These are phyloP conservation scores for Colletotrichum filicis DNA, from an alignment of 2,329 filamentous ascomycete genomes.

Conservation along the genomic window DNA sequence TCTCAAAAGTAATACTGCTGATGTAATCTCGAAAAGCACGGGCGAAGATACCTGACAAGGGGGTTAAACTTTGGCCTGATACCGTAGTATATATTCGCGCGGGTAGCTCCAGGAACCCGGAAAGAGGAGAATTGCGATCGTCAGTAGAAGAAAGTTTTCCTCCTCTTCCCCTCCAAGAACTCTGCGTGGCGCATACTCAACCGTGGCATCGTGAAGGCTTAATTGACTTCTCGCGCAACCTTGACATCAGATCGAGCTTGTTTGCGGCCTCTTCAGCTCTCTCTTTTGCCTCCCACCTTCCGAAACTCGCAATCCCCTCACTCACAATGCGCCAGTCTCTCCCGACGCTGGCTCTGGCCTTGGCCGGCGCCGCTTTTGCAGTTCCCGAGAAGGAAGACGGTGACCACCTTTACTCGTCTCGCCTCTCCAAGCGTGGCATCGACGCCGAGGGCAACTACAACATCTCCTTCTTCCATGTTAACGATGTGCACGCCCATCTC, in stretches of 20 bases:
- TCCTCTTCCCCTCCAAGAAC: neutral
- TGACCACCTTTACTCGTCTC: conserved; percentile 61
- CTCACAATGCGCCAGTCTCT: conserved; percentile 24
- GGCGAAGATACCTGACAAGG: too few species aligned
- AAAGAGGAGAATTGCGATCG: neutral
- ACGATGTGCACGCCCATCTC: conserved; percentile 75
- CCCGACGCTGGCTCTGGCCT: conserved; percentile 34
- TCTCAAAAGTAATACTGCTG: too few species aligned
- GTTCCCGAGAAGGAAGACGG: conserved; percentile 47
- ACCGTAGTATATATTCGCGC: conserved; percentile 17
- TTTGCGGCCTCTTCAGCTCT: neutral
- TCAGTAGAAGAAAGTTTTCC: neutral
- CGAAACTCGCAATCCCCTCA: neutral
- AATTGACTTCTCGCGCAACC: conserved; percentile 5
- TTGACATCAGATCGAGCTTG: neutral
- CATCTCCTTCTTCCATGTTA: conserved; percentile 75
- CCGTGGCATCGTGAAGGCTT: conserved; percentile 22
- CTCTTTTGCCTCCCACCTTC: neutral
- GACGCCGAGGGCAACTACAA: conserved; percentile 63
- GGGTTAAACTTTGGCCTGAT: too few species aligned
- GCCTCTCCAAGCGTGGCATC: conserved; percentile 59
- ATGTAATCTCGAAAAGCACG: too few species aligned
- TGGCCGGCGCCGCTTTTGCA: conserved; percentile 43
- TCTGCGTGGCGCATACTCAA: neutral
- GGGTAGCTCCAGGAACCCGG: neutral